A percentile compares a stretch with the other conserved stretches of the same genome.
phyloP scores from a whole-genome alignment of 1,284 basidiomycete genomes.

The Papiliotrema fonsecae region DNA sequence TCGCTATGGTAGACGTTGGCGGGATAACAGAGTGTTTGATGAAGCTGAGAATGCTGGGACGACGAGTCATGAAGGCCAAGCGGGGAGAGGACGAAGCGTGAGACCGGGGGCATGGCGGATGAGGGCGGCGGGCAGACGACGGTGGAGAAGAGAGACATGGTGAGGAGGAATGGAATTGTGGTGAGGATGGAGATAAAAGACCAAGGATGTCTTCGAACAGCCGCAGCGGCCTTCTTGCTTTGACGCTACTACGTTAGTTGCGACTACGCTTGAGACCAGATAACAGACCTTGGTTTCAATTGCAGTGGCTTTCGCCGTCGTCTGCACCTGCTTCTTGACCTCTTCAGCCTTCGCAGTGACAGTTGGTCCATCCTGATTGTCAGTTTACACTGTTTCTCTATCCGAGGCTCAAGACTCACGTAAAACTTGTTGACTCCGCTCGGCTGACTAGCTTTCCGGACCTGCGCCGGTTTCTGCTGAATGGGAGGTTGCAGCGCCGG shows the following conservation, averaged over 20 bases:
- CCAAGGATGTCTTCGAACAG: slow-evolving; percentile 25
- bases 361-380: slow-evolving; percentile 27
- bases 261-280: not conserved
- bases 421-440: slow-evolving; percentile 15
- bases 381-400: not conserved
- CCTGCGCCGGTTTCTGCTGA: slow-evolving; percentile 1
- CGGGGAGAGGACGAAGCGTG: slow-evolving; percentile 28
- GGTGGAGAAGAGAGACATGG: slow-evolving; percentile 39
- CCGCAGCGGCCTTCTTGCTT: slow-evolving; percentile 16
- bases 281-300: slow-evolving; percentile 21
- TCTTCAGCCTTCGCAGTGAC: slow-evolving; percentile 12
- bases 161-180: slow-evolving; percentile 35
- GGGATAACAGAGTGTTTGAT: slow-evolving; percentile 41
- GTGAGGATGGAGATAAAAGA: slow-evolving; percentile 30
- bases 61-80: slow-evolving; percentile 20
- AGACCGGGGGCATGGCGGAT: slow-evolving; percentile 19
- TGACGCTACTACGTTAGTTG: slow-evolving; percentile 8
- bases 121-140: slow-evolving; percentile 38
- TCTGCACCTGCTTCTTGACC: slow-evolving; percentile 9
- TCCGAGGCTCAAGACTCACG: slow-evolving; percentile 8
- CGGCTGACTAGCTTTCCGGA: not conserved
- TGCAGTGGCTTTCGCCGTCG: slow-evolving; percentile 14
- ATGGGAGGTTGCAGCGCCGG: not conserved
- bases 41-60: slow-evolving; percentile 20
- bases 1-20: slow-evolving; percentile 38